Base-by-base conservation (phyloP, 2,329 filamentous ascomycete genomes). In the Moelleriella libera region DNA sequence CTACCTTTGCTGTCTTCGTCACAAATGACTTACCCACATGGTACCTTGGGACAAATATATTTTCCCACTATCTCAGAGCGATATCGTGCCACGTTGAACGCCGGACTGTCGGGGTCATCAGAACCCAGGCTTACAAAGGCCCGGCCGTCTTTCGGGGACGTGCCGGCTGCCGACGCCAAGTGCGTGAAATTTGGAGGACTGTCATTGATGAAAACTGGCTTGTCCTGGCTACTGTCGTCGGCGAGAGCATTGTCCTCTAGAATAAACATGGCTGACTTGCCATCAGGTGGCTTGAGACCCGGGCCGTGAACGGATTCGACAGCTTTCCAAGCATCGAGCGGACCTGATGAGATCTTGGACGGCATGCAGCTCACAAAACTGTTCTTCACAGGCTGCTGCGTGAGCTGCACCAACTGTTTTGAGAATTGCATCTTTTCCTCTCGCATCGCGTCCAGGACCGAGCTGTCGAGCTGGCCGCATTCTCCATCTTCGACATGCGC, bases 31-130 rank as follows among this genome's bases (percentile, higher is more conserved):
- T 64, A 76, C 69, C 63, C 61, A 69, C 80, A 83, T 3, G 58
- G 53, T 1, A 53, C 51, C 48, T 74, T 68, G 0, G 78, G 79
- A 47, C 80, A 83, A 47, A 60, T 64, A 61, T 69, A 83, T 45
- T 63, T 66, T 43, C 62, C 57, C 1, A 66, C 61, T 31, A 68
- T 58, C 0, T 59, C 46, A 41, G 71, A 62, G 48, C 58, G 69
- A 63, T 78, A 81, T 5, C 62, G 60, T 2, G 65, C 60, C 1
- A 67, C 59, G 41, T 72, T 67, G 60, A 75, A 82, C 8, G 65
- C 60, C 0, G 59, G 59, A 45, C 68, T 64, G 4, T 65, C 52
- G 0, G 78, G 78, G 48, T 82, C 68, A 37, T 65, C 47, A 4
- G 57, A 52, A 28, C 62, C 59, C 46, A 57, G 48, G 12, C 48